Base-by-base conservation (phyloP, 768 basidiomycete genomes). In the Artomyces pyxidatus region DNA sequence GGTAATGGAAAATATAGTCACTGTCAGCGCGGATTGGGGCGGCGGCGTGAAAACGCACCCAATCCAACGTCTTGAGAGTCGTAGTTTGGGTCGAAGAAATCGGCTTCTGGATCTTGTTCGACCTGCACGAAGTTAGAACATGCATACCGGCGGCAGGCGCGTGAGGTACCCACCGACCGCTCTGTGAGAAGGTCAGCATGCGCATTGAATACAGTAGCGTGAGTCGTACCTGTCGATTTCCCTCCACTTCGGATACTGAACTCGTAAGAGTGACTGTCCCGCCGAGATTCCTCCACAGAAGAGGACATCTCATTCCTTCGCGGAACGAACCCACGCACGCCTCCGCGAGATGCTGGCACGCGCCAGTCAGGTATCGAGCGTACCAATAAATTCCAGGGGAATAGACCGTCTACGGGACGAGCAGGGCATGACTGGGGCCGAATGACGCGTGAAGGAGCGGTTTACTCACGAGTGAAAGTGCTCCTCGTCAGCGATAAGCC, bases 251-350 rank as follows among this genome's bases (percentile, higher is more conserved):
- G 45, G 5, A 44, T 16, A 27, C 42, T 44, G 22, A 27, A 44
- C 4, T 35, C 30, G 21, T 35, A 35, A 12, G 19, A 10, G 12
- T 37, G 28, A 14, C 37, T 16, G 17, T 38, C 37, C 21, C 37
- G 30, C 27, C 19, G 17, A 37, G 16, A 37, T 26, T 37, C 45
- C 21, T 46, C 45, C 28, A 19, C 21, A 17, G 30, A 14, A n/a
- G 45, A 19, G 19, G 45, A 37, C 45, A 46, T 46, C 37, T 46
- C 45, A 46, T 46, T 46, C 45, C 45, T 46, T 46, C 37, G 17
- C 32, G 28, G 5, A 21, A 12, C 11, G 12, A 41, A 17, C 12
- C 14, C 32, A 35, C 32, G 17, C 32, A n/a, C 32, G 32, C 32
- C 14, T 35, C 32, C 14, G 4, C 32, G 32, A 12, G 32, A 14